Conservation (phyloP, 116 monocot genomes). For the Trichopus zeylanicus region DNA sequence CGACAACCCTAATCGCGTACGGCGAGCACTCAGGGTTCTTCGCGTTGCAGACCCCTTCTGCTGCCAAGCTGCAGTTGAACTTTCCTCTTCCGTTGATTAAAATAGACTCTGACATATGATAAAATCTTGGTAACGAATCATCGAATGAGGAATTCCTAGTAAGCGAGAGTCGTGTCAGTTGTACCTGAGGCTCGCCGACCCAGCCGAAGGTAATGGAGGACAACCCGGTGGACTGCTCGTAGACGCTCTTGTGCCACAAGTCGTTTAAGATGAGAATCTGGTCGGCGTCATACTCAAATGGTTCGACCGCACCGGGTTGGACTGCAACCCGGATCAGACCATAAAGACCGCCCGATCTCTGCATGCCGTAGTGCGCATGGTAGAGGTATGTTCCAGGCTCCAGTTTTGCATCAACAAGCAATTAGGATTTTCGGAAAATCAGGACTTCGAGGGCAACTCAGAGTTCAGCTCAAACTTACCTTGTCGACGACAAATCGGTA, state of each 20-base stretch:
- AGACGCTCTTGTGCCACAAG: constrained; percentile 85
- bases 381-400: constrained; percentile 85
- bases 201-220: constrained; percentile 33
- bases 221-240: constrained; percentile 53
- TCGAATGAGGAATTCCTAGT: not conserved
- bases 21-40: constrained; percentile 50
- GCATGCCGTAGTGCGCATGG: constrained; percentile 88
- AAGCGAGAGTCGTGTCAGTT: constrained; percentile 40
- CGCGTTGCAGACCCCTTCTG: constrained; percentile 21
- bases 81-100: constrained; percentile 67
- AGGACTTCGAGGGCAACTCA: constrained; percentile 29
- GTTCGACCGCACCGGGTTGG: constrained; percentile 28
- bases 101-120: constrained; percentile 32
- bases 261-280: constrained; percentile 56
- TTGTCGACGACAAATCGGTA: constrained; percentile 63
- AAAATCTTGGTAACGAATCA: not conserved
- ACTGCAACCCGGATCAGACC: constrained; percentile 57
- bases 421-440: constrained; percentile 12
- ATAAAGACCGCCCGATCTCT: constrained; percentile 58
- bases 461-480: constrained; percentile 16
- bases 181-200: constrained; percentile 72
- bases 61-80: constrained; percentile 50
- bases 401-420: not conserved
- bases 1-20: constrained; percentile 27
- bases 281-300: constrained; percentile 63